These are phyloP conservation scores for Kalmusia sp. DNA, from an alignment of 2,329 filamentous ascomycete genomes.

Conservation along the genomic window DNA sequence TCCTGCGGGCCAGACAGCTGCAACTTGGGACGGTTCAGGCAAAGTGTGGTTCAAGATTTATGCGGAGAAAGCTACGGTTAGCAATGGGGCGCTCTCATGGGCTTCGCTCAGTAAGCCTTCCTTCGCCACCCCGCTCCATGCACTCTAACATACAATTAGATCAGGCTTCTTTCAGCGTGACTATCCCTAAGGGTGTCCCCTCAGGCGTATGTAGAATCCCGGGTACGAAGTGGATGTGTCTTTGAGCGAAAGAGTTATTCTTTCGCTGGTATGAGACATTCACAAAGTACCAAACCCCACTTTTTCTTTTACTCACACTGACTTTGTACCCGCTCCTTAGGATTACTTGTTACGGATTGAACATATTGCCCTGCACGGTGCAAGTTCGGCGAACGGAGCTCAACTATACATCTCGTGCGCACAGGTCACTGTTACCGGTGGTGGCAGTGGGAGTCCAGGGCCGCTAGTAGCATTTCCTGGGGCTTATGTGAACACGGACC, in stretches of 20 bases:
- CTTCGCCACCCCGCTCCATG: background rate
- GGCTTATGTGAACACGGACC: conserved; percentile 16
- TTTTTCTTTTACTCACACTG: too few species aligned
- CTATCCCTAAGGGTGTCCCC: conserved; percentile 44
- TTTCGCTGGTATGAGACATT: too few species aligned
- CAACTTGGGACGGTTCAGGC: conserved; percentile 40
- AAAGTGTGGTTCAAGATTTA: conserved; percentile 49
- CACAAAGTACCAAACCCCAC: too few species aligned
- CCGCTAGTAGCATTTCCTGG: conserved; percentile 47
- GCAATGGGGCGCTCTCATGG: conserved; percentile 33
- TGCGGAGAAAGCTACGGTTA: conserved; percentile 26
- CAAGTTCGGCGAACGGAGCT: conserved; percentile 26
- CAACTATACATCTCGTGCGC: conserved; percentile 53
- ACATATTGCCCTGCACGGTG: conserved; percentile 32
- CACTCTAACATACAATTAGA: conserved; percentile 5
- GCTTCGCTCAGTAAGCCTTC: conserved; percentile 21
- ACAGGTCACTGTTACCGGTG: conserved; percentile 48
- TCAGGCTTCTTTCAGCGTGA: conserved; percentile 26
- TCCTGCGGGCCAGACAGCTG: conserved; percentile 34
- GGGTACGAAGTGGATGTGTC: too few species aligned
- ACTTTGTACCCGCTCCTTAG: too few species aligned
- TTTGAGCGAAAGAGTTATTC: too few species aligned
- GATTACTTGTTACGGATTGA: conserved; percentile 33
- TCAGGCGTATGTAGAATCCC: too few species aligned
- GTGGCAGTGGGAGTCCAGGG: conserved; percentile 32